A percentile compares a stretch with the other conserved stretches of the same genome.
Conservation (phyloP, 2,329 filamentous ascomycete genomes). For the Nothopassalora personata region DNA sequence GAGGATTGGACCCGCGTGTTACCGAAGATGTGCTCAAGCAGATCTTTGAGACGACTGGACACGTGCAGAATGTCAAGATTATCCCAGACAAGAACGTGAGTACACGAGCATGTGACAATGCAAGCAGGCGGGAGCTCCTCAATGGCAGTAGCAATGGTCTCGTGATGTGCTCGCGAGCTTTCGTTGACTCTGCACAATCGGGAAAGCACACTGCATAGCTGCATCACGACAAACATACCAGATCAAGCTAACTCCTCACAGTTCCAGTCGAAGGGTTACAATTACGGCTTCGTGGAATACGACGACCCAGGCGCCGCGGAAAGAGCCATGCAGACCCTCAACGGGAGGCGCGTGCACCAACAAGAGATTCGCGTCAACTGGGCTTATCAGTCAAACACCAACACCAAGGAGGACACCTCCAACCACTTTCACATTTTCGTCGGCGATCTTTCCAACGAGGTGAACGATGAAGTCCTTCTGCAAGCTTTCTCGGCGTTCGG, state of each 20-base stretch:
- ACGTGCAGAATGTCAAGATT: conserved; percentile 98
- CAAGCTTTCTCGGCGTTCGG: conserved; percentile 97
- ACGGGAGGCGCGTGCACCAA: conserved; percentile 90
- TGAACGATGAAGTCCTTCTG: conserved; percentile 89
- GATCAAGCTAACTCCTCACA: conserved; percentile 22
- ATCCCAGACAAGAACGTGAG: conserved; percentile 99
- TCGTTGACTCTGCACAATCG: not conserved
- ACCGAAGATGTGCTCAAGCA: conserved; percentile 58
- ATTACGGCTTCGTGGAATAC: conserved; percentile 98
- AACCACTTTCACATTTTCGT: conserved; percentile 99
- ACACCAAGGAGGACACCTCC: conserved; percentile 94
- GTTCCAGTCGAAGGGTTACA: conserved; percentile 84
- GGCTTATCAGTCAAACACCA: conserved; percentile 95
- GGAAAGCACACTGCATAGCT: not conserved
- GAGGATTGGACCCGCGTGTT: conserved; percentile 73
- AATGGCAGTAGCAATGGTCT: not conserved
- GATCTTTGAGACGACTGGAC: conserved; percentile 90
- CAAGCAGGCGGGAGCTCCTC: not conserved
- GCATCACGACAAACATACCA: not conserved
- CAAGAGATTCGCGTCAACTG: conserved; percentile 99
- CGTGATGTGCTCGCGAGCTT: not conserved
- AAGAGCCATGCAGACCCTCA: conserved; percentile 93
- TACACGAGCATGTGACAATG: conserved; percentile 28
- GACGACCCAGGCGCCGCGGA: conserved; percentile 96
- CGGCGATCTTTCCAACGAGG: conserved; percentile 94